phyloP scores from a whole-genome alignment of 495 filamentous ascomycete species.

The Daldinia bambusicola region DNA sequence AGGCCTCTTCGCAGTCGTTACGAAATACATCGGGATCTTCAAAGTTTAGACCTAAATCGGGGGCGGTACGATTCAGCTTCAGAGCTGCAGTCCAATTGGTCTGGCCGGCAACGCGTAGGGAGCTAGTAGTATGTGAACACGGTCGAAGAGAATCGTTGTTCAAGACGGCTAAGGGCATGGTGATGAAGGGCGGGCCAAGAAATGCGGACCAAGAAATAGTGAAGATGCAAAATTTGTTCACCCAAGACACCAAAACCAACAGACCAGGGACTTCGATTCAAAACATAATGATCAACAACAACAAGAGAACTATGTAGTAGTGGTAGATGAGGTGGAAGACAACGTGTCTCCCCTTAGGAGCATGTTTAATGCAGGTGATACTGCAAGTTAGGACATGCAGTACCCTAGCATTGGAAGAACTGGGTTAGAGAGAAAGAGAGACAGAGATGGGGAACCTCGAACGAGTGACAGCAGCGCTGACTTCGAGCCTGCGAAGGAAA shows the following conservation, averaged over 20 bases:
- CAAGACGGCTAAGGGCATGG: slow-evolving; percentile 47
- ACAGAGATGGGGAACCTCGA: slow-evolving; percentile 17
- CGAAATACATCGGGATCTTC: slow-evolving; percentile 39
- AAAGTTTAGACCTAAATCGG: slow-evolving; percentile 42
- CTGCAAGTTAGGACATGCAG: slow-evolving; percentile 38
- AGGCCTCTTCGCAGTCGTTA: slow-evolving; percentile 40
- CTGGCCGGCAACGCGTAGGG: slow-evolving; percentile 49
- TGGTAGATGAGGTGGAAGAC: slow-evolving; percentile 40
- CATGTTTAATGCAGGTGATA: slow-evolving; percentile 44
- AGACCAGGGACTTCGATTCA: slow-evolving; percentile 39
- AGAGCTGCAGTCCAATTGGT: slow-evolving; percentile 48
- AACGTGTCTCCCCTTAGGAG: slow-evolving; percentile 39
- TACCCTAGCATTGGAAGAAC: slow-evolving; percentile 18
- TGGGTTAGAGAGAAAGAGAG: slow-evolving; percentile 46
- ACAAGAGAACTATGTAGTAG: slow-evolving; percentile 40
- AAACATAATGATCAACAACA: slow-evolving; percentile 51
- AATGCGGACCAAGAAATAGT: slow-evolving; percentile 33
- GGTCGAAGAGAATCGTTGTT: slow-evolving; percentile 43
- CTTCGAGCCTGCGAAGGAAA: slow-evolving; percentile 38
- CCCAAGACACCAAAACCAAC: slow-evolving; percentile 49
- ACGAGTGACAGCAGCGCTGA: background rate
- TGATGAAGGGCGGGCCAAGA: slow-evolving; percentile 53
- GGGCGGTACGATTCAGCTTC: slow-evolving; percentile 47
- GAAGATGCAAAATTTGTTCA: slow-evolving; percentile 51
- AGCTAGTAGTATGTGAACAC: slow-evolving; percentile 48